Evolutionary conservation across 2,329 filamentous ascomycete species (phyloP).

Genomic region (Diaporthe vexans): DNA sequence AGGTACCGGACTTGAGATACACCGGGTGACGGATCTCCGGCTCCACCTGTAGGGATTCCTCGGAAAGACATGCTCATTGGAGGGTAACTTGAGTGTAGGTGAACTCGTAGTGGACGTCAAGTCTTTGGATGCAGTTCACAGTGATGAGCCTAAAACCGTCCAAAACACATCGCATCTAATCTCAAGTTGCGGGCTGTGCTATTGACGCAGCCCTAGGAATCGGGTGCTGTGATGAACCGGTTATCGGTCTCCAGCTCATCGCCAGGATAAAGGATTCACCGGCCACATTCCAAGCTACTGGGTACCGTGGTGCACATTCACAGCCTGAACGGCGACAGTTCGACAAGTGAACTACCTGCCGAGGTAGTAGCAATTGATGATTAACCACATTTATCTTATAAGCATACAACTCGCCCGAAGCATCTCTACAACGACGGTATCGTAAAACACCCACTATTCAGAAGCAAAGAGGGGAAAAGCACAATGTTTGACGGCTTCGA

Average conservation of each 20-base stretch:
- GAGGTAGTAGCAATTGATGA: background rate
- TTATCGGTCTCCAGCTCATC: background rate
- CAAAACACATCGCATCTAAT: background rate
- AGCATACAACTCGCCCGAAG: background rate
- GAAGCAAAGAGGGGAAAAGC: too few species aligned
- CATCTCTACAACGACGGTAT: background rate
- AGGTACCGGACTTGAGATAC: constrained; percentile 4
- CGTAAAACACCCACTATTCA: background rate
- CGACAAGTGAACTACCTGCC: too few species aligned
- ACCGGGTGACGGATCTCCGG: background rate
- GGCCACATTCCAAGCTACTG: background rate
- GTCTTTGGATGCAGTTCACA: background rate
- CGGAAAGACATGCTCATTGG: background rate
- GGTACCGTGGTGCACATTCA: background rate
- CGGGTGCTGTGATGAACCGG: background rate
- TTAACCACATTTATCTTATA: background rate
- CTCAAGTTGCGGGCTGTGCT: background rate
- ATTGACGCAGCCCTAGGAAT: background rate
- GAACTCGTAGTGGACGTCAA: background rate
- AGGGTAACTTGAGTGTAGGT: background rate
- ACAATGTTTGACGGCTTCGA: constrained; percentile 57
- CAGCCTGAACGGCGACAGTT: background rate
- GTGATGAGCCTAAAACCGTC: background rate
- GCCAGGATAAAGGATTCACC: constrained; percentile 10
- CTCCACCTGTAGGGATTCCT: background rate